Evolutionary conservation across 768 basidiomycete genomes (phyloP), one percentile per base, ranked within the genome.

Genomic region (Gymnopilus dilepis): DNA sequence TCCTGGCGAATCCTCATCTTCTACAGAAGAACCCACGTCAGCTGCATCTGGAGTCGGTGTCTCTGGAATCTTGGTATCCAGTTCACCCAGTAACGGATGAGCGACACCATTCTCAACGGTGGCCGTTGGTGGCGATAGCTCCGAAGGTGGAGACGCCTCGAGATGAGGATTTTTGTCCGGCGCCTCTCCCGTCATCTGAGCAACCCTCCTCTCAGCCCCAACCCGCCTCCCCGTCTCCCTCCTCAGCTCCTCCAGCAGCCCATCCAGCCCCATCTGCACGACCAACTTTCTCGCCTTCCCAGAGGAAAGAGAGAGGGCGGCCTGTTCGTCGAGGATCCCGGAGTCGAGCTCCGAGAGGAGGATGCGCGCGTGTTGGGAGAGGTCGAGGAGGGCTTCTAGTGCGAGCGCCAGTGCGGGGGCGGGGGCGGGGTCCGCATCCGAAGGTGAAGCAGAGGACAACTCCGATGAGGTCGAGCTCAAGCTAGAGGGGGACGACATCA

Each of bases 181-280:
- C 41, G 41, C 34, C 47, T n/a, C 30, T 19, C 13, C 58, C 28
- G 56, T 58, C 54, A 58, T 37, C 34, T 62, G 59, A 1, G 67
- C 71, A 21, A 80, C 54, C 28, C 70, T 38, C 56, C 72, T 72
- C 64, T 83, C 82, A 48, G 84, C 58, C 24, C 74, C 70, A 48
- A 90, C 41, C 37, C 88, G 75, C 64, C 78, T 80, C 58, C 77
- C 78, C 17, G 80, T 79, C 70, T 92, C 89, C 6, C 68, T 65
- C 62, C 86, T 78, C 42, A 93, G 70, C 68, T 93, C 90, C 43
- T 76, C 74, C 38, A 80, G 74, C n/a, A 93, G 73, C 1, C 78
- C 73, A 28, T 80, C 77, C 8, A 89, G 79, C 0, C 85, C 78
- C 9, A 77, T 74, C 61, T 84, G 77, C 1, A 84, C 83, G 0